These are phyloP conservation scores for Amylocystis lapponica DNA, from an alignment of 768 basidiomycete genomes.

Conservation along the genomic window DNA sequence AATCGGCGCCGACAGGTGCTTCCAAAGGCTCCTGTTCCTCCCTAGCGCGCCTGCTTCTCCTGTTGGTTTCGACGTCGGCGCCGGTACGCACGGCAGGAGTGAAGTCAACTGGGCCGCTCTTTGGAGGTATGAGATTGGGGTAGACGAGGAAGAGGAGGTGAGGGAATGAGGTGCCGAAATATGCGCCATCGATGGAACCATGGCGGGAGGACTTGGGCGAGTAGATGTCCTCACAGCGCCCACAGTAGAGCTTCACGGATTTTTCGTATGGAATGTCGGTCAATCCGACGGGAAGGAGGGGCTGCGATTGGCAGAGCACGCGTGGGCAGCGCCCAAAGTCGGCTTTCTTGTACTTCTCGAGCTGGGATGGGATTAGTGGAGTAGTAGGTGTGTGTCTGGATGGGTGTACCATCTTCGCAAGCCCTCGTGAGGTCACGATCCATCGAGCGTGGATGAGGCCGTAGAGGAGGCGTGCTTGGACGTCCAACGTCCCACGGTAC, in stretches of 20 bases:
- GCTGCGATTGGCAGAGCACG: conserved; percentile 90
- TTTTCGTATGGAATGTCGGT: conserved; percentile 98
- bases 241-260: conserved; percentile 98
- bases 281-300: conserved; percentile 93
- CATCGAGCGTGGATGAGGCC: conserved; percentile 96
- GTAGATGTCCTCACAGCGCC: conserved; percentile 97
- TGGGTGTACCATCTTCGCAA: conserved; percentile 83
- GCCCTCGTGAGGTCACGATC: conserved; percentile 91
- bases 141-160: conserved; percentile 97
- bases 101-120: conserved; percentile 48
- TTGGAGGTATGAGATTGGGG: conserved; percentile 85
- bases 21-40: conserved; percentile 49
- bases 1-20: conserved; percentile 53
- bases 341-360: conserved; percentile 97
- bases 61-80: conserved; percentile 22
- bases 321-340: conserved; percentile 99
- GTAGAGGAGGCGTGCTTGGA: conserved; percentile 89
- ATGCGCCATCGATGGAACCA: conserved; percentile 96
- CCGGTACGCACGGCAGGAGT: conserved; percentile 20
- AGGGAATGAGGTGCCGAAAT: conserved; percentile 97
- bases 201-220: conserved; percentile 96
- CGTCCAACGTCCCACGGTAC: conserved; percentile 84
- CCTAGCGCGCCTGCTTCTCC: conserved; percentile 30
- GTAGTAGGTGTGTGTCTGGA: not conserved
- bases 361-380: conserved; percentile 38